Base-by-base conservation (phyloP, 2,329 filamentous ascomycete genomes). In the Pleoardoris graminearum region DNA sequence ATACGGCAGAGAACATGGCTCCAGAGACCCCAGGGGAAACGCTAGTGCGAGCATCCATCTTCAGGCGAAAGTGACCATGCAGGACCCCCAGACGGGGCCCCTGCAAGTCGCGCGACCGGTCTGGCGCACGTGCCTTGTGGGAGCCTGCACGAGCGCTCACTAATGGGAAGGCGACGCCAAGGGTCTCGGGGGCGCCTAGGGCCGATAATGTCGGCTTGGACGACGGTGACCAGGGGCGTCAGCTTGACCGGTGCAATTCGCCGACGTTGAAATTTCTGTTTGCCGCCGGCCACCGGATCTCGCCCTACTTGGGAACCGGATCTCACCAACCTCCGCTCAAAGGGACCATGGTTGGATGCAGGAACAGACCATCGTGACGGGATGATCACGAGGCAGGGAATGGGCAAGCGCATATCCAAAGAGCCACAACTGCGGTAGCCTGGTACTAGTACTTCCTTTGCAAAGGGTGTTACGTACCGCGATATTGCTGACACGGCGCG, bases 11-110 rank as follows among this genome's bases (percentile, higher is more conserved):
- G 55, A 60, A 45, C 54, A 50, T 54, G 57, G 37, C 58, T 59
- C 57, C 58, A 63, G 55, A 53, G 50, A 52, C 53, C 49, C 55
- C 58, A 61, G 58, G 57, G 58, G 54, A 55, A 56, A 38, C 57
- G 49, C 59, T 60, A 55, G 57, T 57, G 62, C 59, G 57, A 64
- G 57, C 51, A 58, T 58, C 57, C 55, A 58, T 58, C 56, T 47
- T 50, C 48, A 51, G 51, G 50, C 25, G 48, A 51, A 55, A 48
- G 60, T 54, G 67, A 61, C 62, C 65, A 71, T 70, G 64, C 65
- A 59, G 47, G 53, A 54, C 60, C 44, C 57, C 57, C 56, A 62
- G 58, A 53, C 57, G 46, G 45, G 19, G 3, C 55, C 68, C 68
- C 66, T 71, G 68, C 61, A 55, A 52, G 44, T 43, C 59, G 51